Base-by-base conservation (phyloP, 306 rosid species). In the Ormosia emarginata region DNA sequence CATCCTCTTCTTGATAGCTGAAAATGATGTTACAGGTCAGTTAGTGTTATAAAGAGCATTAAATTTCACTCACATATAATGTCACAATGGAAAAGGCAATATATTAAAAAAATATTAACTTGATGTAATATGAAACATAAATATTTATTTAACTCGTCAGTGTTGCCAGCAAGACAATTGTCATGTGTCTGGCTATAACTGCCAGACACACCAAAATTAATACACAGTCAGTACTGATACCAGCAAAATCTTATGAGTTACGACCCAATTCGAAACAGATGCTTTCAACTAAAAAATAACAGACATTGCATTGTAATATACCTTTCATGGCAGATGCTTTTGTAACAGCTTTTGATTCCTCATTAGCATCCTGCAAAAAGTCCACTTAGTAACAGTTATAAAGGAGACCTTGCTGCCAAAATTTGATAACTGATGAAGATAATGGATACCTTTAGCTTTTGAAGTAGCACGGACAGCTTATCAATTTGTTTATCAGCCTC, bases 1-100 rank as follows among this genome's bases (percentile, higher is more conserved):
- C 99, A 95, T 95, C 79, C 95, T 94, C 90, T 93, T 95, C 79
- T 93, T 95, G 82, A 95, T 93, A 64, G 90, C 99, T 95, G 94
- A 88, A 82, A 81, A 46, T 66, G 74, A 85, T 34, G 80, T 53
- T 61, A 78, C 53, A 70, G 13, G 32, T 52, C 37, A 15, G 58
- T 75, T 40, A 79, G 63, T 53, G 55, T 63, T 71, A 39, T 14
- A 66, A 46, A 15, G 55, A 67, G 43, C 32, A 55, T 55, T 36
- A 70, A 71, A 56, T 78, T 49, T 78, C 58, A 69, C 46, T 56
- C 18, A 7, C 66, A 58, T 32, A 9, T 29, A 14, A n/a, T 47
- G 64, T 39, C 36, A 47, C 7, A 58, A 56, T 11, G 40, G n/a
- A 30, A 69, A 43, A 70, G 11, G 11, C 15, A 56, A 34, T 30